These are phyloP conservation scores for Sphagnum fallax DNA, from an alignment of 228 moss, liverwort and hornwort genomes.

Conservation along the genomic window DNA sequence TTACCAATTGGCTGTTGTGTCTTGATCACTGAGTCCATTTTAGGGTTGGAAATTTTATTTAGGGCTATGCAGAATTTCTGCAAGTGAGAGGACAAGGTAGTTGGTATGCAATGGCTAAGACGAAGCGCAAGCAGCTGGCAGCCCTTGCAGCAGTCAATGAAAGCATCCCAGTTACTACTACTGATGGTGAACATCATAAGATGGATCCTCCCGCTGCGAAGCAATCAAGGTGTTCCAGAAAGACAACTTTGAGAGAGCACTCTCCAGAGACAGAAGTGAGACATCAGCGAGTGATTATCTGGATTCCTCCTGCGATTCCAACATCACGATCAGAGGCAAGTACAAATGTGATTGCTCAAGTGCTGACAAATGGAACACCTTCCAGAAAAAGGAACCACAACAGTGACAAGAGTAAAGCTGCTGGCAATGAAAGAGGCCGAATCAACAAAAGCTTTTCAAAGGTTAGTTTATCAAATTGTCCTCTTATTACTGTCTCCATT, in stretches of 20 bases:
- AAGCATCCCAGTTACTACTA: slow-evolving; percentile 10
- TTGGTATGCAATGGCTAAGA: slow-evolving; percentile 35
- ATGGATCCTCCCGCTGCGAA: slow-evolving; percentile 15
- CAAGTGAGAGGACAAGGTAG: no score
- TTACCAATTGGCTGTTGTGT: no score
- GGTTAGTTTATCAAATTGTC: slow-evolving; percentile 8
- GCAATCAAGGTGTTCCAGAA: slow-evolving; percentile 5
- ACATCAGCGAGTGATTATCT: slow-evolving; percentile 48
- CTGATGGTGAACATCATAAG: neutral
- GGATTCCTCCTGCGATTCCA: slow-evolving; percentile 44
- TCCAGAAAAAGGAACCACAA: slow-evolving; percentile 33
- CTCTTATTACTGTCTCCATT: no score
- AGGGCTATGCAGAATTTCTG: no score
- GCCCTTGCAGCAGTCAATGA: slow-evolving; percentile 43
- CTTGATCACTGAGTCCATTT: no score
- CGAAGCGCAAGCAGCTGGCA: slow-evolving; percentile 62
- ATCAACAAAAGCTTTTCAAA: slow-evolving; percentile 42
- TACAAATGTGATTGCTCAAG: slow-evolving; percentile 10
- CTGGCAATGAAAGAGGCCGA: slow-evolving; percentile 30
- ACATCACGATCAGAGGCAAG: slow-evolving; percentile 13
- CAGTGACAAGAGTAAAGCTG: slow-evolving; percentile 27
- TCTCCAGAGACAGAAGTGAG: slow-evolving; percentile 28
- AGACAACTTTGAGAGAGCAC: slow-evolving; percentile 10
- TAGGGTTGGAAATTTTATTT: no score
- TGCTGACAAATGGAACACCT: slow-evolving; percentile 18